phyloP scores from a whole-genome alignment of 805 yeast species.

The Kuraishia ogatae region DNA sequence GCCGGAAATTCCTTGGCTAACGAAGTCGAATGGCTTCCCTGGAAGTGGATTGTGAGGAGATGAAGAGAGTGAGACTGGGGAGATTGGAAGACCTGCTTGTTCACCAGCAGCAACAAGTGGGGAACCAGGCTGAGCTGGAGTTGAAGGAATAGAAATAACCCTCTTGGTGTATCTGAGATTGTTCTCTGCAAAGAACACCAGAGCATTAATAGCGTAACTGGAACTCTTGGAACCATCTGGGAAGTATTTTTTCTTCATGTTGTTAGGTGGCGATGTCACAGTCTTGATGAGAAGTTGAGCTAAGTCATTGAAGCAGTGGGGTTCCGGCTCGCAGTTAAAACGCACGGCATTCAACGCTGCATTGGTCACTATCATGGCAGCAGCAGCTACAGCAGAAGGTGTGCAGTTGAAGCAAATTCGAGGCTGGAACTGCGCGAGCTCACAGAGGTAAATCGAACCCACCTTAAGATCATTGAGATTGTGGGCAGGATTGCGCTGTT shows the following conservation, averaged over 20 bases:
- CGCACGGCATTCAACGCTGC: conserved; percentile 1
- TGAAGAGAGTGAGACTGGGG: neutral
- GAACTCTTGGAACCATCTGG: neutral
- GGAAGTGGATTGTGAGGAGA: neutral
- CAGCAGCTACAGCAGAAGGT: conserved; percentile 32
- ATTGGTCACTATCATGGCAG: conserved; percentile 1
- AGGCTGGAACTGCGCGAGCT: conserved; percentile 55
- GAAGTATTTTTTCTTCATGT: conserved; percentile 1
- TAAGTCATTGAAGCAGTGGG: conserved; percentile 1
- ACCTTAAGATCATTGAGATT: conserved; percentile 39
- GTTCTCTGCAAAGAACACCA: neutral
- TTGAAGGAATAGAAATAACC: neutral
- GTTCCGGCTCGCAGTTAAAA: neutral
- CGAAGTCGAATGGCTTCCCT: neutral
- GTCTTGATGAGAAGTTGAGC: neutral
- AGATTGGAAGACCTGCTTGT: neutral
- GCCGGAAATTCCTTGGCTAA: neutral
- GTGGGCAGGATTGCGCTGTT: conserved; percentile 14
- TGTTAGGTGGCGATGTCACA: neutral
- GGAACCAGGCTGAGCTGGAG: neutral
- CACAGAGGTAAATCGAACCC: conserved; percentile 56
- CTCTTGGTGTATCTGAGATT: neutral
- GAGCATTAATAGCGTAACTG: neutral
- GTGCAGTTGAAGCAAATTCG: conserved; percentile 43
- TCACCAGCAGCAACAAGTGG: neutral